phyloP scores from a whole-genome alignment of 768 basidiomycete genomes.

The Phlegmacium glaucopus region DNA sequence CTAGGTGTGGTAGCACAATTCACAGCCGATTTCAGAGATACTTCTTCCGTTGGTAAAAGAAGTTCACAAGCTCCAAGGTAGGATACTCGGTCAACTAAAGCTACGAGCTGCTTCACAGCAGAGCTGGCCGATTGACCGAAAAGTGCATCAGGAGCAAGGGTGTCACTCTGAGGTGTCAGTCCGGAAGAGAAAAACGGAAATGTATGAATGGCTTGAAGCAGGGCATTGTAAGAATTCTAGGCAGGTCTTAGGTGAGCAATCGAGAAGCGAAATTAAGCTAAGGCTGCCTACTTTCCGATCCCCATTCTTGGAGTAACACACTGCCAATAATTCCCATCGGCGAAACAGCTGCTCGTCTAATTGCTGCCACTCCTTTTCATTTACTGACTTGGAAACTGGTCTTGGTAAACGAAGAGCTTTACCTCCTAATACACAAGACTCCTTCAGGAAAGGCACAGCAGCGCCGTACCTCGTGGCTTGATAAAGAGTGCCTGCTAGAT shows the following conservation, averaged over 20 bases:
- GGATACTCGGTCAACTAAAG: conserved; percentile 62
- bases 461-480: conserved; percentile 58
- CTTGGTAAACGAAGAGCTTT: conserved; percentile 37
- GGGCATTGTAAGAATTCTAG: conserved; percentile 61
- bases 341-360: conserved; percentile 64
- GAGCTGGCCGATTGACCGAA: conserved; percentile 36
- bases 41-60: conserved; percentile 42
- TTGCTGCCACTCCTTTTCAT: conserved; percentile 49
- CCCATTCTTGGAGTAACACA: conserved; percentile 74
- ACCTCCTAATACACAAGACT: conserved; percentile 54
- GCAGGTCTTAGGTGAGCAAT: not conserved
- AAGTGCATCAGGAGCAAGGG: conserved; percentile 22
- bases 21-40: conserved; percentile 39
- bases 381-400: conserved; percentile 10
- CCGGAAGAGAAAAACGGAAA: conserved; percentile 50
- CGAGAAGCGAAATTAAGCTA: conserved; percentile 4
- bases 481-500: conserved; percentile 67
- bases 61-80: conserved; percentile 69
- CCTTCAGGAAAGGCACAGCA: conserved; percentile 63
- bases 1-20: conserved; percentile 3
- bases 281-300: conserved; percentile 62
- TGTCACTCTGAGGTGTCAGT: conserved; percentile 33
- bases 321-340: conserved; percentile 79
- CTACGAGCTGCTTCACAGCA: conserved; percentile 50
- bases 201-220: conserved; percentile 43